Percentiles rank a stretch among this genome's conserved stretches.
phyloP scores from a whole-genome alignment of 306 rosid species.

The Lathyrus sativus region DNA sequence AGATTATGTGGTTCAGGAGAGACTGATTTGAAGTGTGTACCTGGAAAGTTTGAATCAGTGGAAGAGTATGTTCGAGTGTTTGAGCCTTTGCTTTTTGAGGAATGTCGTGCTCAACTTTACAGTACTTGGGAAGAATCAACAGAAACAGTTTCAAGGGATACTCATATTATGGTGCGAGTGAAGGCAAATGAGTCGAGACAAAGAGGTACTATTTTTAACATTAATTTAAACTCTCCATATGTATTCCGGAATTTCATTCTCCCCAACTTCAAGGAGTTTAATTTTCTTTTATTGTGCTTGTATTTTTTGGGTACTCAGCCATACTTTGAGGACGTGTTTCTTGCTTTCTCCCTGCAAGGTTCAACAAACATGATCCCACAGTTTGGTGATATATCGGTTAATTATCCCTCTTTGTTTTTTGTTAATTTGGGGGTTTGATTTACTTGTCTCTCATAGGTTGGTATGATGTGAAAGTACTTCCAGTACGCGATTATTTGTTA shows the following conservation, averaged over 20 bases:
- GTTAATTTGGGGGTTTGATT: constrained; percentile 32
- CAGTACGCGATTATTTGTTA: constrained; percentile 75
- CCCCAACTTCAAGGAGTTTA: constrained; percentile 20
- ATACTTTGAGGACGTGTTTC: constrained; percentile 9
- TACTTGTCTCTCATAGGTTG: constrained; percentile 64
- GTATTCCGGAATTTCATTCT: constrained; percentile 12
- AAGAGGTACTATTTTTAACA: constrained; percentile 68
- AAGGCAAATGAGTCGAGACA: constrained; percentile 86
- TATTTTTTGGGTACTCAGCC: constrained; percentile 22
- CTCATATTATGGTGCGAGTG: constrained; percentile 85
- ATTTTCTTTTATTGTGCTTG: constrained; percentile 23
- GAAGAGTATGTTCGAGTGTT: no score
- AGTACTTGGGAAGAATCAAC: constrained; percentile 94
- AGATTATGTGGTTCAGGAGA: constrained; percentile 65
- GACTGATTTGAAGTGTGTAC: constrained; percentile 87
- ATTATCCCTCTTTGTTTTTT: not conserved
- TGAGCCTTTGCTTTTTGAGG: constrained; percentile 98
- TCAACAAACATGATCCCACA: constrained; percentile 24
- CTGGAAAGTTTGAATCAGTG: constrained; percentile 94
- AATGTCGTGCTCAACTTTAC: constrained; percentile 96
- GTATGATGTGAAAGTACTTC: constrained; percentile 92
- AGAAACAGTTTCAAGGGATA: constrained; percentile 82
- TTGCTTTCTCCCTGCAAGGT: constrained; percentile 28
- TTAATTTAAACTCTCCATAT: constrained; percentile 26
- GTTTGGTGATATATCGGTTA: constrained; percentile 11